phyloP scores from a whole-genome alignment of 1,139 yeast species.

The Geotrichum armillariae region DNA sequence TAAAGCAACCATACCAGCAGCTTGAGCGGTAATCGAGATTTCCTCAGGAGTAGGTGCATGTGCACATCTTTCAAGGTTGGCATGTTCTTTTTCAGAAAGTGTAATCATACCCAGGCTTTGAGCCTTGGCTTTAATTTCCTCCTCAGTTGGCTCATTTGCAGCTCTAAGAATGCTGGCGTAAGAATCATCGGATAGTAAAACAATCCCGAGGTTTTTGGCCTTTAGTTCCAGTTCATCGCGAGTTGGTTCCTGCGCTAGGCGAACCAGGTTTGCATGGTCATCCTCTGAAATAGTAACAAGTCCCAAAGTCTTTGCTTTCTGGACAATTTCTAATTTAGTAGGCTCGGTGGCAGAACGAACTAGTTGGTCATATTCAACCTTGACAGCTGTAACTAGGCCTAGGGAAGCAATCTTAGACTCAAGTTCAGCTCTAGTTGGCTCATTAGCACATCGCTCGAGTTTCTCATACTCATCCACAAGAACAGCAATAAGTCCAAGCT shows the following conservation, averaged over 20 bases:
- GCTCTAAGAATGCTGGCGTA: constrained; percentile 11
- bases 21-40: constrained; percentile 40
- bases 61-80: constrained; percentile 10
- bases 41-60: constrained; percentile 20
- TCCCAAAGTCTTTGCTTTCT: constrained; percentile 38
- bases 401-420: constrained; percentile 27
- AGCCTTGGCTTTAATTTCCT: constrained; percentile 40
- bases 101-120: constrained; percentile 29
- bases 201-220: constrained; percentile 28
- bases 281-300: constrained; percentile 30
- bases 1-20: constrained; percentile 32
- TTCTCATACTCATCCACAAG: constrained; percentile 32
- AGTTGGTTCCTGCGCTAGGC: constrained; percentile 35
- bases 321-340: constrained; percentile 40
- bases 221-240: constrained; percentile 20
- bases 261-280: constrained; percentile 36
- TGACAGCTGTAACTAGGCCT: constrained; percentile 17
- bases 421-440: constrained; percentile 27
- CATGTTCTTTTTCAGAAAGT: constrained; percentile 15
- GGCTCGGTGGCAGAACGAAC: constrained; percentile 34
- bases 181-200: constrained; percentile 22
- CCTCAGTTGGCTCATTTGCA: constrained; percentile 20
- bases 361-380: constrained; percentile 29
- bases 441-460: constrained; percentile 22
- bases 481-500: constrained; percentile 28